Conservation (phyloP, 495 filamentous ascomycete genomes). For the Cryomyces minteri region DNA sequence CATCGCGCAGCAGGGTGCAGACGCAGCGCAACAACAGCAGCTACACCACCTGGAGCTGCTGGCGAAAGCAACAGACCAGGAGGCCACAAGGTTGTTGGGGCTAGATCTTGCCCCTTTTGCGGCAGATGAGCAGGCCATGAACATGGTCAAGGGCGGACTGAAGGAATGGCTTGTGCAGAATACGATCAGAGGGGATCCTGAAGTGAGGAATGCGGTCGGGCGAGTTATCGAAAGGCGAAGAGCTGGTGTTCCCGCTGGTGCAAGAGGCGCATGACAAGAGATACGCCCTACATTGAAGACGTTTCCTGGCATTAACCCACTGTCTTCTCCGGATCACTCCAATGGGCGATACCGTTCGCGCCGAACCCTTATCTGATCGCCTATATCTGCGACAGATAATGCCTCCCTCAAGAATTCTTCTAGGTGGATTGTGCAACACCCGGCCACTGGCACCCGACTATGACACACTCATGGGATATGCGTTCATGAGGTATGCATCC, state of each 20-base stretch:
- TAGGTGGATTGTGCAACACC: no score
- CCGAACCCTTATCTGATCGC: no score
- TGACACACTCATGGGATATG: no score
- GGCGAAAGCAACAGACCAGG: constrained; percentile 38
- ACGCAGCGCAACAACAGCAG: constrained; percentile 21
- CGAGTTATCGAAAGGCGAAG: neutral
- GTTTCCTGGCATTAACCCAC: no score
- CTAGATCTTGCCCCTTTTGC: constrained; percentile 72
- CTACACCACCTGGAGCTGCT: constrained; percentile 36
- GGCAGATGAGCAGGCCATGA: constrained; percentile 42
- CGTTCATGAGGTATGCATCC: no score
- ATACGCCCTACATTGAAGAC: no score
- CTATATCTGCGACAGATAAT: no score
- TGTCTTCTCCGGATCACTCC: no score
- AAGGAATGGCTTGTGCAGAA: constrained; percentile 25
- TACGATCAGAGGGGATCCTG: constrained; percentile 19
- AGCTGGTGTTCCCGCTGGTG: neutral
- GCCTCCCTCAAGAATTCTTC: no score
- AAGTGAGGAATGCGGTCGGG: constrained; percentile 9
- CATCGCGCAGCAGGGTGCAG: constrained; percentile 10
- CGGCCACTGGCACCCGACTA: no score
- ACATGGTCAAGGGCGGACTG: constrained; percentile 13
- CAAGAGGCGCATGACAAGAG: neutral
- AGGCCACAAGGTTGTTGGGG: constrained; percentile 49
- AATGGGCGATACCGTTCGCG: no score